A percentile compares a stretch with the other conserved stretches of the same genome.
These are phyloP conservation scores for Sugiyamaella novakii DNA, from an alignment of 1,139 yeast genomes.

Conservation along the genomic window DNA sequence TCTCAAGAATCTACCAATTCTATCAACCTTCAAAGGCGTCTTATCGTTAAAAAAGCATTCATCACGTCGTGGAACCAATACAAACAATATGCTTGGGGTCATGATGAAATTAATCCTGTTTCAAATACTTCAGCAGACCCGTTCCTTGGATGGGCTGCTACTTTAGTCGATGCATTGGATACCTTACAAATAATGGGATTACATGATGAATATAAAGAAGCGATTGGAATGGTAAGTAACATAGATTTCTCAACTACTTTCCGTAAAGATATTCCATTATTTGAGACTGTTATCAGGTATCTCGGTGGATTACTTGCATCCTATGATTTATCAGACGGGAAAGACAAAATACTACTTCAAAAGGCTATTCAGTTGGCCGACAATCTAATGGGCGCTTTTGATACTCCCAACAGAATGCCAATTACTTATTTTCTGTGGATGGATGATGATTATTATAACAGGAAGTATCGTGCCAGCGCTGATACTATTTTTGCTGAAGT, in stretches of 20 bases:
- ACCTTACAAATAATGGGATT: slow-evolving; percentile 66
- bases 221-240: slow-evolving; percentile 52
- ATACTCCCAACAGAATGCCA: slow-evolving; percentile 70
- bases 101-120: slow-evolving; percentile 57
- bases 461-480: slow-evolving; percentile 37
- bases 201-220: slow-evolving; percentile 54
- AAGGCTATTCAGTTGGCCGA: slow-evolving; percentile 68
- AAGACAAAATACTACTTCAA: slow-evolving; percentile 50
- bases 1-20: slow-evolving; percentile 18
- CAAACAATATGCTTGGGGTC: slow-evolving; percentile 65
- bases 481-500: slow-evolving; percentile 62
- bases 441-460: slow-evolving; percentile 45
- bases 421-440: slow-evolving; percentile 62
- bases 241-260: slow-evolving; percentile 55
- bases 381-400: slow-evolving; percentile 66
- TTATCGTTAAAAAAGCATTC: slow-evolving; percentile 55
- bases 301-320: slow-evolving; percentile 75
- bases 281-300: slow-evolving; percentile 70
- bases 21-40: slow-evolving; percentile 41
- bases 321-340: slow-evolving; percentile 62
- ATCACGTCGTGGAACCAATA: slow-evolving; percentile 61
- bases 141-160: slow-evolving; percentile 53
- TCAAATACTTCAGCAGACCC: slow-evolving; percentile 42
- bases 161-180: slow-evolving; percentile 69
- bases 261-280: slow-evolving; percentile 57